These are phyloP conservation scores for Neofusicoccum laricinum DNA, from an alignment of 2,329 filamentous ascomycete species.

Conservation along the genomic window DNA sequence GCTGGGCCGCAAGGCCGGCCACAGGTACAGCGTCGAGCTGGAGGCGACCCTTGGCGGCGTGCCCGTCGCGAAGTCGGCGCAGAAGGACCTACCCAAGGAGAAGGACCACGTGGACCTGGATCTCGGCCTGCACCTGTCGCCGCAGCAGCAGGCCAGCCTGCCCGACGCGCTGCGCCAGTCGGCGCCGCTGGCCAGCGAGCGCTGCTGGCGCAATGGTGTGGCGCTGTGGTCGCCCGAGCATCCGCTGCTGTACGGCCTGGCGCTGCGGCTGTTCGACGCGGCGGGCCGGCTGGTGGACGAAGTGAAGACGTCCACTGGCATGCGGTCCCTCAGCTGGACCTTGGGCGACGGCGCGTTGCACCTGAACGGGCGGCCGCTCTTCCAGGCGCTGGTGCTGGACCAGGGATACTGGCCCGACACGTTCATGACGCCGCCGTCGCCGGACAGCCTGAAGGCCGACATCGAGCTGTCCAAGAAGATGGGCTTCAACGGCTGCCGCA, in stretches of 20 bases:
- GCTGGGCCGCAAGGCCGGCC: slow-evolving; percentile 47
- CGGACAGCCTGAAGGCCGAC: slow-evolving; percentile 48
- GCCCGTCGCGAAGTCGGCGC: slow-evolving; percentile 44
- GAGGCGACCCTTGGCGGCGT: slow-evolving; percentile 52
- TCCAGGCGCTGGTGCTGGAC: slow-evolving; percentile 60
- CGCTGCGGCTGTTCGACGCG: slow-evolving; percentile 50
- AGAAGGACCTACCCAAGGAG: slow-evolving; percentile 47
- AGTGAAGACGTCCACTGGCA: slow-evolving; percentile 59
- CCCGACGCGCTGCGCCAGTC: slow-evolving; percentile 33
- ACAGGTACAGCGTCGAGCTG: slow-evolving; percentile 51
- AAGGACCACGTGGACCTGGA: slow-evolving; percentile 49
- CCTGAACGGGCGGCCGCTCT: slow-evolving; percentile 58
- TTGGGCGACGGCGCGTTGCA: slow-evolving; percentile 57
- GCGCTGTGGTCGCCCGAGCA: slow-evolving; percentile 62
- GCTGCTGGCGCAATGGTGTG: slow-evolving; percentile 53
- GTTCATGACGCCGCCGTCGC: slow-evolving; percentile 59
- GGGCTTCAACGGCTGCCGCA: slow-evolving; percentile 64
- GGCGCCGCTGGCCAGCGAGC: slow-evolving; percentile 37
- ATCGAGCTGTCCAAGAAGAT: slow-evolving; percentile 58
- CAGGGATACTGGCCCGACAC: slow-evolving; percentile 64
- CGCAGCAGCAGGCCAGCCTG: slow-evolving; percentile 41
- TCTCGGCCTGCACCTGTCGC: slow-evolving; percentile 48
- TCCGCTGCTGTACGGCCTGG: slow-evolving; percentile 56
- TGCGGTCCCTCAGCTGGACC: slow-evolving; percentile 60
- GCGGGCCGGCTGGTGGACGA: slow-evolving; percentile 49